Base-by-base conservation (phyloP, 345 rosid genomes). In the Arabidopsis arenosa region DNA sequence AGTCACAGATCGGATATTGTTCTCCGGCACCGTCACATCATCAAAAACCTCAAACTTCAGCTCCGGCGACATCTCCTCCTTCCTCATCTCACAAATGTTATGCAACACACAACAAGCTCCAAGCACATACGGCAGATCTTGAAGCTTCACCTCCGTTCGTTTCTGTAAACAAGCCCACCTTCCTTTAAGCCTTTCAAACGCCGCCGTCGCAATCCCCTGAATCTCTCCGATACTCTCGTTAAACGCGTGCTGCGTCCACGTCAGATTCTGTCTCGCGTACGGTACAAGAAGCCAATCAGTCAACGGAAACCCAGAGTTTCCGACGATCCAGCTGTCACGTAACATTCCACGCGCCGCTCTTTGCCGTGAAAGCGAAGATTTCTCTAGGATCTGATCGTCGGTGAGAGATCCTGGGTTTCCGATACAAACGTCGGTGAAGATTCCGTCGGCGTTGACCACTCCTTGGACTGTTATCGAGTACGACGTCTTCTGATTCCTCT, bases 31-130 rank as follows among this genome's bases (percentile, higher is more conserved):
- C 49, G 86, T 80, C 36, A 83, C 93, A 59, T 92, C 96, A 52
- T 92, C 97, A 5, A 81, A 83, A 4, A 89, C 66, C 28, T 87
- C 89, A 53, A 83, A 85, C 55, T 70, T 75, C 4, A 72, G 66
- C 65, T 71, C 90, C 30, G 85, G 84, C 5, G 68, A 80, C 71
- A 88, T 70, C 72, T 41, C 85, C 74, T 92, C 96, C 2, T 81
- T 85, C 75, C 84, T 84, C 87, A 86, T 81, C 89, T 92, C 96
- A 49, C 97, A 92, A 0, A 92, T 87, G 32, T 92, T 92, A 23
- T 92, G 97, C 61, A 92, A 14, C 41, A 92, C 90, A 69, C 97
- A 92, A 28, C 97, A 92, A 52, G 97, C 97, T 4, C 97, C 96
- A 0, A 92, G 85, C 37, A 92, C 93, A 32, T 80, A 89, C 1